These are phyloP conservation scores for Allium fistulosum DNA, from an alignment of 106 monocot species.

Conservation along the genomic window DNA sequence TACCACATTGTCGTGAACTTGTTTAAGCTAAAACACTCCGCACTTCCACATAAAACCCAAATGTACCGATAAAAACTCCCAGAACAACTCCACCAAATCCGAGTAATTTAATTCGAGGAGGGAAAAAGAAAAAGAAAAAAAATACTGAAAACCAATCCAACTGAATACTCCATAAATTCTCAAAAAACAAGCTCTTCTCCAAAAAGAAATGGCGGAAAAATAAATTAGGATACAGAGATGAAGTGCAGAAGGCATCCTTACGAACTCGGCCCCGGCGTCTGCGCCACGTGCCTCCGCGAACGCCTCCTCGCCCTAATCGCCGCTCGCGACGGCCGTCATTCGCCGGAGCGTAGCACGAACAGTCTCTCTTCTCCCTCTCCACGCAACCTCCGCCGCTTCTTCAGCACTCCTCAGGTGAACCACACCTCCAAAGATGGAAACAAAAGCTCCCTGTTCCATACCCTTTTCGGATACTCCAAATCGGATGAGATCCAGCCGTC, in stretches of 20 bases:
- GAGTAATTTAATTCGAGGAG: too few relatives aligned
- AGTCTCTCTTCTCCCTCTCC: constrained; percentile 11
- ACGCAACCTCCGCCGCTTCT: constrained; percentile 13
- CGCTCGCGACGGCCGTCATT: constrained; percentile 5
- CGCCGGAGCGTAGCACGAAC: constrained; percentile 4
- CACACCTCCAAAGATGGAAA: background rate
- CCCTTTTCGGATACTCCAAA: constrained; percentile 4
- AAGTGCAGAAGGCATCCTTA: constrained; percentile 41
- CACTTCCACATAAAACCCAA: too few relatives aligned
- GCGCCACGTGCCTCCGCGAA: constrained; percentile 60
- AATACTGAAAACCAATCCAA: too few relatives aligned
- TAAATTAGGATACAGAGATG: background rate
- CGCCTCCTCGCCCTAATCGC: constrained; percentile 42
- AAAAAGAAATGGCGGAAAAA: too few relatives aligned
- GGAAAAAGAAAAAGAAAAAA: too few relatives aligned
- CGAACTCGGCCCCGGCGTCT: constrained; percentile 43
- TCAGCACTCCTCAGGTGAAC: constrained; percentile 14
- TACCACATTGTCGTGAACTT: too few relatives aligned
- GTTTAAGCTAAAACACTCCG: too few relatives aligned
- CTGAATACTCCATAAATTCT: too few relatives aligned
- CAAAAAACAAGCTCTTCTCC: too few relatives aligned
- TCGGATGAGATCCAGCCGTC: background rate
- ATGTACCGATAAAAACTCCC: too few relatives aligned
- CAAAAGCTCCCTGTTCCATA: background rate
- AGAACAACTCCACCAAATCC: too few relatives aligned